A percentile compares a stretch with the other conserved stretches of the same genome.
These are phyloP conservation scores for Scedosporium dehoogii DNA, from an alignment of 2,329 filamentous ascomycete genomes.

Conservation along the genomic window DNA sequence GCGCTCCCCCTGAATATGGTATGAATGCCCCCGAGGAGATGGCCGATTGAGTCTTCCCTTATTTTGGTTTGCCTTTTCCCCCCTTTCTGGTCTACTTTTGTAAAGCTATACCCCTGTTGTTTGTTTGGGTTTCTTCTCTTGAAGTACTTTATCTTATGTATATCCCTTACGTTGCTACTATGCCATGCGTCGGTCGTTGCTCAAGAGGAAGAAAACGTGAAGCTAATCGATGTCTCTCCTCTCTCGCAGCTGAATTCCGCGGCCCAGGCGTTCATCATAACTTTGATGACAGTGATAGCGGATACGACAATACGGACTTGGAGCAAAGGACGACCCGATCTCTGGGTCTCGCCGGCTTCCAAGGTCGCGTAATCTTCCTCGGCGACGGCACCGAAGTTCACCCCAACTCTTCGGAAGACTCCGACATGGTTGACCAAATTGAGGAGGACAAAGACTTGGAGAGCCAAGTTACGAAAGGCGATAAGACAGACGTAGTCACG, in stretches of 20 bases:
- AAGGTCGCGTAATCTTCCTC: conserved; percentile 85
- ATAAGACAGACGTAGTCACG: conserved; percentile 6
- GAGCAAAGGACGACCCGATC: conserved; percentile 38
- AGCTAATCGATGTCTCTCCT: conserved; percentile 8
- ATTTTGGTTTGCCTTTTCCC: neutral
- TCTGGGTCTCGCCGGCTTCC: conserved; percentile 60
- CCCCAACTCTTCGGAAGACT: conserved; percentile 70
- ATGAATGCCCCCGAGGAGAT: conserved; percentile 46
- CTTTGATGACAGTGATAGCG: conserved; percentile 69
- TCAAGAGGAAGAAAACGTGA: neutral
- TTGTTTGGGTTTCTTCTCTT: no score
- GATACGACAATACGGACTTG: conserved; percentile 67
- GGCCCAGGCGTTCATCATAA: conserved; percentile 74
- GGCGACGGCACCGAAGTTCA: conserved; percentile 91
- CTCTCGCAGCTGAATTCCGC: conserved; percentile 64
- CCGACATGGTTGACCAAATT: conserved; percentile 83
- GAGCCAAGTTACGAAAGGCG: conserved; percentile 67
- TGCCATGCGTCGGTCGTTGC: neutral
- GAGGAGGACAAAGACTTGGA: conserved; percentile 80
- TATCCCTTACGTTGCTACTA: no score
- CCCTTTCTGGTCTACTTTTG: neutral
- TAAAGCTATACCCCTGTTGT: no score
- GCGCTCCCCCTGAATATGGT: conserved; percentile 98
- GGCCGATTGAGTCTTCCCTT: conserved; percentile 6
- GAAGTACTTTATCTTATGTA: no score